phyloP scores from a whole-genome alignment of 2,329 filamentous ascomycete species.

The Bipolaris cookei region DNA sequence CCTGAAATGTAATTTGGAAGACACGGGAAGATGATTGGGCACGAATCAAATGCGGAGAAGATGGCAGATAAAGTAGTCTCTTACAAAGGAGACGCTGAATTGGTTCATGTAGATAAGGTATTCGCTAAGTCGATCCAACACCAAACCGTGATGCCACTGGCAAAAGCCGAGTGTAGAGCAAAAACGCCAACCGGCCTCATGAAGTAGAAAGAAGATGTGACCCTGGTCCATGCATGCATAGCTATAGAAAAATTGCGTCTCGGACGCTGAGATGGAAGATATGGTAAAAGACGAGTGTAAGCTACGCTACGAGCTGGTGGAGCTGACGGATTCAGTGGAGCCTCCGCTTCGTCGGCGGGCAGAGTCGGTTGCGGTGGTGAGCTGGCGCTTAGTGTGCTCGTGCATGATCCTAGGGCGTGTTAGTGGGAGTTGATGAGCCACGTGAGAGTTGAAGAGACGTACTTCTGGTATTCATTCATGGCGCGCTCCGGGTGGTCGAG shows the following conservation, averaged over 20 bases:
- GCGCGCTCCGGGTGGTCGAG: constrained; percentile 47
- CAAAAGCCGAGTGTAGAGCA: constrained; percentile 7
- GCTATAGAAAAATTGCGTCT: constrained; percentile 8
- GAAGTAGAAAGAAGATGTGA: background rate
- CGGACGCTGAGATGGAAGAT: constrained; percentile 7
- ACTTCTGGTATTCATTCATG: constrained; percentile 55
- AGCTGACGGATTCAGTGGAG: constrained; percentile 27
- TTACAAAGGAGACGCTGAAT: constrained; percentile 4
- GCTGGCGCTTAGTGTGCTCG: constrained; percentile 58
- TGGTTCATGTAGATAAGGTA: constrained; percentile 9
- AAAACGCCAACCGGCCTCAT: constrained; percentile 11
- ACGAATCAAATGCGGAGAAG: background rate
- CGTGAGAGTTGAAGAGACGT: constrained; percentile 17
- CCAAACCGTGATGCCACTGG: constrained; percentile 6
- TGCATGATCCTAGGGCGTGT: constrained; percentile 54
- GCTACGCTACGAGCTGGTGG: constrained; percentile 25
- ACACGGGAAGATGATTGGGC: background rate
- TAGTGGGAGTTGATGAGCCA: constrained; percentile 13
- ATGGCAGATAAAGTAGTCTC: background rate
- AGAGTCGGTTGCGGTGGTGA: constrained; percentile 54
- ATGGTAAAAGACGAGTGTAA: background rate
- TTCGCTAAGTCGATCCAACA: constrained; percentile 11
- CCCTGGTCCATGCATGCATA: constrained; percentile 11
- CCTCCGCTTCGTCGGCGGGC: constrained; percentile 49
- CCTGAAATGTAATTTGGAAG: background rate